Evolutionary conservation across 2,329 filamentous ascomycete genomes (phyloP).

Genomic region (Clonostachys chloroleuca): DNA sequence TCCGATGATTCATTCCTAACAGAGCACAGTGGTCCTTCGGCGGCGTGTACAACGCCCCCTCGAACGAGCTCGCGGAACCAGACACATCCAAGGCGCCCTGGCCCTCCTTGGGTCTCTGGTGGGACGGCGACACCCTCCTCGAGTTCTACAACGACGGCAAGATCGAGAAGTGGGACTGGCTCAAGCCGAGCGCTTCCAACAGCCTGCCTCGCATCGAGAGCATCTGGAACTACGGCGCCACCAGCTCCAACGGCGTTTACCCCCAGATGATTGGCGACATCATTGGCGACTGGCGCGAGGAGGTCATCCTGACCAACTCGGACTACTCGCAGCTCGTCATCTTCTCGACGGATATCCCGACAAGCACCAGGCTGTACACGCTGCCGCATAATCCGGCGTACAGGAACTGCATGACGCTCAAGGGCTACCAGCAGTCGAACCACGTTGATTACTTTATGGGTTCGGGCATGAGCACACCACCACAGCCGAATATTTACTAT

Average conservation of each 20-base stretch:
- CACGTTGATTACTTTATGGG: slow-evolving; percentile 14
- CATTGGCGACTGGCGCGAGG: slow-evolving; percentile 13
- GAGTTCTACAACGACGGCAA: slow-evolving; percentile 8
- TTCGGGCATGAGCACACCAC: slow-evolving; percentile 8
- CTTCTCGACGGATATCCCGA: slow-evolving; percentile 11
- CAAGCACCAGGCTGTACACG: slow-evolving; percentile 11
- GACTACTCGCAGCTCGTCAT: slow-evolving; percentile 10
- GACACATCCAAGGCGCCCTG: neutral
- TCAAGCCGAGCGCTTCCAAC: neutral
- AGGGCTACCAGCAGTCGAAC: slow-evolving; percentile 13
- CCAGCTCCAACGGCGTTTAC: slow-evolving; percentile 1
- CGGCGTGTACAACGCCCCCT: slow-evolving; percentile 10
- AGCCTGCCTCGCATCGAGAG: neutral
- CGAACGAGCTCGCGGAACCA: slow-evolving; percentile 5
- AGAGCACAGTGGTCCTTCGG: slow-evolving; percentile 7
- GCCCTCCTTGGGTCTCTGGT: slow-evolving; percentile 3
- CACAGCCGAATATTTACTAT: slow-evolving; percentile 1
- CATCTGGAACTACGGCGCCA: slow-evolving; percentile 6
- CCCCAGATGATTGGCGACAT: slow-evolving; percentile 11
- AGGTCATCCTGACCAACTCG: slow-evolving; percentile 9
- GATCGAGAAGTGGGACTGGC: slow-evolving; percentile 7
- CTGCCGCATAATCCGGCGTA: slow-evolving; percentile 15
- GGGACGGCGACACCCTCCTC: slow-evolving; percentile 7
- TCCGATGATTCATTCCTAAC: too few relatives aligned
- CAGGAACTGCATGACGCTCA: slow-evolving; percentile 13